phyloP scores from a whole-genome alignment of 345 rosid species.

The Eucalyptus pumila region DNA sequence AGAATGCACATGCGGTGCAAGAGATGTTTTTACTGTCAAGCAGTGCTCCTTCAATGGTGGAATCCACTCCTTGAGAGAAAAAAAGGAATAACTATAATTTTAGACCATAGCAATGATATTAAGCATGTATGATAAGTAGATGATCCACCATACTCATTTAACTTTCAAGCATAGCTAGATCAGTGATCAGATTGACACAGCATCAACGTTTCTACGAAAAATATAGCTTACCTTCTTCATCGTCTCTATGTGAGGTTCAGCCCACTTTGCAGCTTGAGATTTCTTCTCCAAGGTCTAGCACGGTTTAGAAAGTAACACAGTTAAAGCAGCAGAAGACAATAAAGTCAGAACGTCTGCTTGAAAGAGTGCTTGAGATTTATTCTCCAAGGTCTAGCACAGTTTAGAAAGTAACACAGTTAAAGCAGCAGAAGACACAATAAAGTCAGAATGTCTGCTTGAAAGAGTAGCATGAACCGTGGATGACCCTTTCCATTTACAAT shows the following conservation, averaged over 20 bases:
- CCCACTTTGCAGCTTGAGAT: conserved; percentile 67
- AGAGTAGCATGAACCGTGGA: not conserved
- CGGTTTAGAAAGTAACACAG: not conserved
- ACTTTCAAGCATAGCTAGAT: not conserved
- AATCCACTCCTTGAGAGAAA: conserved; percentile 54
- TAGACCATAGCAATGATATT: not conserved
- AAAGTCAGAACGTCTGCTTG: not conserved
- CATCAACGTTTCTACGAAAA: not conserved
- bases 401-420: not conserved
- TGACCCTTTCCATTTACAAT: not conserved
- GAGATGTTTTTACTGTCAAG: conserved; percentile 31
- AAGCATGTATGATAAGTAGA: not conserved
- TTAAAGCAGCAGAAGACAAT: not conserved
- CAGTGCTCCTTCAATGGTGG: conserved; percentile 54
- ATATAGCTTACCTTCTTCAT: conserved; percentile 56
- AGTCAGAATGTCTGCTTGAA: not conserved
- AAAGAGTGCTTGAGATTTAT: conserved; percentile 32
- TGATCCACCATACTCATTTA: not conserved
- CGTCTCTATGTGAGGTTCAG: conserved; percentile 60
- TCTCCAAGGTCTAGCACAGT: conserved; percentile 47
- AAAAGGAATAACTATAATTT: not conserved
- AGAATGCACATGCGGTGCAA: conserved; percentile 61
- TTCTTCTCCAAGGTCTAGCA: conserved; percentile 58
- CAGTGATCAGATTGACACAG: not conserved
- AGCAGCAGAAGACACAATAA: not conserved